Evolutionary conservation across 2,329 filamentous ascomycete genomes (phyloP), one percentile per base, ranked within the genome.

Genomic region (Achaetomium macrosporum): DNA sequence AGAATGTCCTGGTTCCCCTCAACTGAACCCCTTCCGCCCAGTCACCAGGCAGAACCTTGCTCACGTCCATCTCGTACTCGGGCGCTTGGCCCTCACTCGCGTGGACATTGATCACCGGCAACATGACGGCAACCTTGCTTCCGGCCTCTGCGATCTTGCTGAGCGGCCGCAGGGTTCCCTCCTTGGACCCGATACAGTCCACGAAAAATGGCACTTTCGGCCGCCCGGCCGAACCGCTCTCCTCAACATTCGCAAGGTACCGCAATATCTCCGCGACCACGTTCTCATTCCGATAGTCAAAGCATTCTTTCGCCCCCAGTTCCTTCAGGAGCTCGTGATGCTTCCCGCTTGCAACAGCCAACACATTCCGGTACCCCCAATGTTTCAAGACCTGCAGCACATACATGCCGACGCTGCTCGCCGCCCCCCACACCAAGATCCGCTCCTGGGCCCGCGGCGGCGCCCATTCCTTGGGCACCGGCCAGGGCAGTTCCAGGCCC

Each of bases 51-150:
- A 73, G 69, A 11, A 65, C 69, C 8, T 66, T 66, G n/a, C 58
- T 42, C 1, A 73, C 74, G 46, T 81, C 76, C 76, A 81, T 79
- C 35, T 71, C 70, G 51, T 81, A 84, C 56, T 75, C 70, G 0
- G 81, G 80, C 53, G 65, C 68, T 16, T 72, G 66, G 1, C 68
- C 69, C 5, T 73, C 69, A 0, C 69, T 74, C 0, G 80, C 74
- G 55, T 83, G 76, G 41, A 66, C 72, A 42, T 82, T 58, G 52
- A 85, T 79, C 15, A 84, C 74, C 0, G 82, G 82, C 6, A 86
- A 65, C 66, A 85, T 73, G 15, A 84, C 66, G 0, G 81, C 82
- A 0, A 85, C 78, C 20, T 66, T 78, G 4, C 71, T 66, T 0
- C 78, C 78, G 1, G 49, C 63, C 53, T 71, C 66, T 0, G 77